phyloP scores from a whole-genome alignment of 2,329 filamentous ascomycete species.

The Neophaeococcomyces mojaviensis region DNA sequence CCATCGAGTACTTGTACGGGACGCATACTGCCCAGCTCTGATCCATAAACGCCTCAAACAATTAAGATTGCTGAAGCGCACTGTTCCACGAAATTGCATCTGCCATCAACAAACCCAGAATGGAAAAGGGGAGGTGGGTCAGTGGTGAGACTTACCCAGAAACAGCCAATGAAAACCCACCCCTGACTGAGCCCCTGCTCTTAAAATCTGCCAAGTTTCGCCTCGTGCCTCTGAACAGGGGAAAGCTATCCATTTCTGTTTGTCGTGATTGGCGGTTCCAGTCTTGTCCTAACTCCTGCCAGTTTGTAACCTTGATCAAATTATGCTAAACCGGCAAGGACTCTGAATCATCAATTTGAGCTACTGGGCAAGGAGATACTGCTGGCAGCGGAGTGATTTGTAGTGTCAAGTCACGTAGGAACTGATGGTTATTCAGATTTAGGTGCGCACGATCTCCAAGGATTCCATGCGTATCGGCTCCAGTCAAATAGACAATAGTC shows the following conservation, averaged over 20 bases:
- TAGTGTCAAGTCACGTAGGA: no score
- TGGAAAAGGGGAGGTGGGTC: slow-evolving; percentile 9
- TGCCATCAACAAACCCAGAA: not conserved
- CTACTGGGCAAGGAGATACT: no score
- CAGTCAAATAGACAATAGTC: no score
- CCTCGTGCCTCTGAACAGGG: not conserved
- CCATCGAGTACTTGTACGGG: slow-evolving; percentile 3
- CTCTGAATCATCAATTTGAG: no score
- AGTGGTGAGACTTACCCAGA: not conserved
- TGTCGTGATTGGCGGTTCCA: not conserved
- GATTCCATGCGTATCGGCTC: no score
- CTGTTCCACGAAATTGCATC: slow-evolving; percentile 6
- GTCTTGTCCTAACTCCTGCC: not conserved
- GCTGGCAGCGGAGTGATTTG: no score
- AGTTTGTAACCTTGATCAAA: no score
- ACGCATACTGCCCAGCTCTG: not conserved
- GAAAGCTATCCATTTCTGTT: not conserved
- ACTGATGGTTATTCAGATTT: no score
- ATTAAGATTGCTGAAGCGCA: not conserved
- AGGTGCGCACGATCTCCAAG: no score
- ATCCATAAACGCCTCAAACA: not conserved
- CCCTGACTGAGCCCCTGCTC: not conserved
- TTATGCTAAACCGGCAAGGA: no score
- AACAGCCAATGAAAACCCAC: not conserved
- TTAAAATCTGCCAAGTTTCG: not conserved